Evolutionary conservation across 1,284 basidiomycete species (phyloP).

Genomic region (Amylostereum areolatum): DNA sequence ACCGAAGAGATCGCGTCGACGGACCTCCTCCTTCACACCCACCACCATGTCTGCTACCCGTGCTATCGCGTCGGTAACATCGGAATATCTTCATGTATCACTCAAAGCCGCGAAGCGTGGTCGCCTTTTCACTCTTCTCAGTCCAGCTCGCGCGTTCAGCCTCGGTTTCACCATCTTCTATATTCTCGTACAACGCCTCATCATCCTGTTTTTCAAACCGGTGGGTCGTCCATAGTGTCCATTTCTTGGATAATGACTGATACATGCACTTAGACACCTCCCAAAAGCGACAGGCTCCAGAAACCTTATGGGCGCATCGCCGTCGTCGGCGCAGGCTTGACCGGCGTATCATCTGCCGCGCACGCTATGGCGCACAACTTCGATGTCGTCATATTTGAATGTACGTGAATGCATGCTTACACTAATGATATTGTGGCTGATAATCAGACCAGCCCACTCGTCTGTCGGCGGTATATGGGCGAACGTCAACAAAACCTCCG

Average conservation of each 20-base stretch:
- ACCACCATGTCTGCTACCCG: neutral
- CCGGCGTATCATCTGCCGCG: constrained; percentile 45
- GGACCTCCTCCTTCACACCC: neutral
- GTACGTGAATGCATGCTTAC: constrained; percentile 16
- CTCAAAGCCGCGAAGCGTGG: neutral
- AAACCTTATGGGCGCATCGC: constrained; percentile 39
- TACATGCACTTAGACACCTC: constrained; percentile 15
- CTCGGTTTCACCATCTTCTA: constrained; percentile 29
- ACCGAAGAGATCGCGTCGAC: too few relatives aligned
- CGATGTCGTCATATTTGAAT: constrained; percentile 48
- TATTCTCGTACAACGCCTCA: constrained; percentile 28
- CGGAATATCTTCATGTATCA: neutral
- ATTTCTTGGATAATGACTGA: neutral
- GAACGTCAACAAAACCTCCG: constrained; percentile 53
- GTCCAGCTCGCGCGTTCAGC: constrained; percentile 3
- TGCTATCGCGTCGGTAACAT: neutral
- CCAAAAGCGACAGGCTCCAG: constrained; percentile 21
- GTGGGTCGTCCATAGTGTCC: constrained; percentile 18
- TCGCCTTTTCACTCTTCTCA: constrained; percentile 1
- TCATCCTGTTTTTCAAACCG: constrained; percentile 38
- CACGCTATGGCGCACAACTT: constrained; percentile 50
- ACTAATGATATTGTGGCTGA: neutral
- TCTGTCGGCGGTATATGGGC: constrained; percentile 55
- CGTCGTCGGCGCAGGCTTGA: constrained; percentile 47
- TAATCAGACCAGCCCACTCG: constrained; percentile 14